These are phyloP conservation scores for Chaetomium strumarium DNA, from an alignment of 2,329 filamentous ascomycete species.

Conservation along the genomic window DNA sequence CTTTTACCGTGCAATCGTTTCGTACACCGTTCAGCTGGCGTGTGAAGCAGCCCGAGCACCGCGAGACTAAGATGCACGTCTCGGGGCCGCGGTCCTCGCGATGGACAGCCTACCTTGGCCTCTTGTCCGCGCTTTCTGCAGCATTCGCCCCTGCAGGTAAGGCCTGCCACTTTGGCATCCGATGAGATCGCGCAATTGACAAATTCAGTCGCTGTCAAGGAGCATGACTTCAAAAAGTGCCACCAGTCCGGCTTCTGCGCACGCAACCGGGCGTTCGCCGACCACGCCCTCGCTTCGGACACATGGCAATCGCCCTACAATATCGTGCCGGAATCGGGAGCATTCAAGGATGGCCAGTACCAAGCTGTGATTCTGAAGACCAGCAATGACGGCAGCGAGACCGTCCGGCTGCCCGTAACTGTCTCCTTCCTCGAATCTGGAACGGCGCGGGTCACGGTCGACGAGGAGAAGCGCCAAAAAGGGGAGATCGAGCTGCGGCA, in stretches of 20 bases:
- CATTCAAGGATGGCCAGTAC: slow-evolving; percentile 73
- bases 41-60: not conserved
- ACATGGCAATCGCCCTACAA: slow-evolving; percentile 77
- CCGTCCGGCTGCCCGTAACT: slow-evolving; percentile 73
- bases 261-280: slow-evolving; percentile 85
- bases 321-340: slow-evolving; percentile 64
- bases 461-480: slow-evolving; percentile 85
- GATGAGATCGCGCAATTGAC: not conserved
- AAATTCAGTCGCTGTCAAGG: slow-evolving; percentile 71
- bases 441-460: slow-evolving; percentile 77
- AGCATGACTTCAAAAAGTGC: slow-evolving; percentile 96
- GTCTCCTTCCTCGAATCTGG: slow-evolving; percentile 88
- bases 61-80: slow-evolving; percentile 42
- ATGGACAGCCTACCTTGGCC: slow-evolving; percentile 60
- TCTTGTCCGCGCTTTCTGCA: slow-evolving; percentile 53
- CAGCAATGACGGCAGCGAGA: slow-evolving; percentile 57
- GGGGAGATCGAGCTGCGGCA: slow-evolving; percentile 85
- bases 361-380: slow-evolving; percentile 78
- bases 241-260: slow-evolving; percentile 95
- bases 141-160: slow-evolving; percentile 61
- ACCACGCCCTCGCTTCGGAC: slow-evolving; percentile 60
- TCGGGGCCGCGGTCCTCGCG: slow-evolving; percentile 46
- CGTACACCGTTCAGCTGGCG: not conserved
- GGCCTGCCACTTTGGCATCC: not conserved
- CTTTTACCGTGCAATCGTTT: not conserved